Percentiles rank a stretch among this genome's conserved stretches.
These are phyloP conservation scores for Thalassiosira profunda DNA, from an alignment of 108 stramenopile species.

Conservation along the genomic window DNA sequence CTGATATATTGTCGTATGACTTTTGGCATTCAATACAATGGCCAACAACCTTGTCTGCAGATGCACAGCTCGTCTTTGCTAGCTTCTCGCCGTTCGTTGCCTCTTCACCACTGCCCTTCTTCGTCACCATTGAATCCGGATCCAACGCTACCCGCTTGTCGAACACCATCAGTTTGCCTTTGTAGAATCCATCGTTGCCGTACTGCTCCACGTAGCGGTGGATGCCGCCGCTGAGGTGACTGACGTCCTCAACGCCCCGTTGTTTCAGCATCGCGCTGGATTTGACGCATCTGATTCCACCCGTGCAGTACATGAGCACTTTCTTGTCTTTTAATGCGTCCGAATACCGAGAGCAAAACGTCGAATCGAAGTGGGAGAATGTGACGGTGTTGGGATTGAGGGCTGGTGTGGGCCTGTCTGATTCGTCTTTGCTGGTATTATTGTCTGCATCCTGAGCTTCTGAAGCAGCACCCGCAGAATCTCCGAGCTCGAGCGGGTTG, in stretches of 20 bases:
- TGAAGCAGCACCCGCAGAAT: background rate
- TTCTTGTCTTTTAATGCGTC: slow-evolving; percentile 73
- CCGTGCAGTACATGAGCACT: slow-evolving; percentile 97
- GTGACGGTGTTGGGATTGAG: slow-evolving; percentile 81
- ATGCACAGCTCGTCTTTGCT: background rate
- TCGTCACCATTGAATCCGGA: slow-evolving; percentile 17
- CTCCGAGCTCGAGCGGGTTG: background rate
- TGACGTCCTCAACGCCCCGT: slow-evolving; percentile 74
- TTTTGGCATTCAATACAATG: slow-evolving; percentile 64
- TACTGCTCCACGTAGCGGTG: slow-evolving; percentile 93
- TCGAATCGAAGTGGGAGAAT: slow-evolving; percentile 74
- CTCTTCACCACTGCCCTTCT: slow-evolving; percentile 1
- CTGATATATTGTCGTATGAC: slow-evolving; percentile 67
- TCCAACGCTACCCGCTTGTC: slow-evolving; percentile 84
- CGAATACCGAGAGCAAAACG: slow-evolving; percentile 65
- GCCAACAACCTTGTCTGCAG: slow-evolving; percentile 49
- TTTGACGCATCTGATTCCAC: slow-evolving; percentile 87
- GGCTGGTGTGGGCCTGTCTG: slow-evolving; percentile 41
- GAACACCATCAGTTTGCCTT: slow-evolving; percentile 95
- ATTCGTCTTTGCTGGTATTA: background rate
- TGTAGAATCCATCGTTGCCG: slow-evolving; percentile 82
- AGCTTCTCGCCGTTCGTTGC: background rate
- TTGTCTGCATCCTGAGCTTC: background rate
- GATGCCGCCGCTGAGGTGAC: slow-evolving; percentile 92
- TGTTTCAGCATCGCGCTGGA: slow-evolving; percentile 76